Conservation (phyloP, 73 alveolate genomes). For the Tetrahymena malaccensis region DNA sequence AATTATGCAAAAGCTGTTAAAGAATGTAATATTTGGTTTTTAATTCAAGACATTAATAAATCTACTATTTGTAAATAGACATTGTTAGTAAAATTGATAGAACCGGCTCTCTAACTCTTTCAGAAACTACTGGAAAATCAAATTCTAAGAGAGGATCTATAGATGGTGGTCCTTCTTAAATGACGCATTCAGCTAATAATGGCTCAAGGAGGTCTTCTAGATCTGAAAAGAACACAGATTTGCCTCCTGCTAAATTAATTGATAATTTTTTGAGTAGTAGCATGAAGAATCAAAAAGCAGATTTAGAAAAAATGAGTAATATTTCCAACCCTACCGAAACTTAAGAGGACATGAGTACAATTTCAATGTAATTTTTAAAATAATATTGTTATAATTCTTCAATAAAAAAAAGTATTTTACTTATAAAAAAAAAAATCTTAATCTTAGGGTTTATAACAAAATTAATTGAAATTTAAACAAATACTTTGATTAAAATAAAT, state of each 20-base stretch:
- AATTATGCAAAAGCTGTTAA: background rate
- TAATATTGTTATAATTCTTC: too few species aligned
- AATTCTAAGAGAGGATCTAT: background rate
- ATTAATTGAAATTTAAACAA: too few species aligned
- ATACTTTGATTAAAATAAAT: too few species aligned
- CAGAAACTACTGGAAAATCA: background rate
- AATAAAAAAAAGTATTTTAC: too few species aligned
- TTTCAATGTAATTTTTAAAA: background rate
- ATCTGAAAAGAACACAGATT: background rate
- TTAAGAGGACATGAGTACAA: background rate
- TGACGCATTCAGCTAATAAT: background rate
- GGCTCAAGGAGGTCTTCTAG: background rate
- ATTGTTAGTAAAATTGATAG: background rate
- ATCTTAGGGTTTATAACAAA: too few species aligned
- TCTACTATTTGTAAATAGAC: background rate
- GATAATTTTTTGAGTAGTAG: background rate
- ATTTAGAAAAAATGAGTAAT: background rate
- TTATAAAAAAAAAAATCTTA: too few species aligned
- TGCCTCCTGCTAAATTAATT: background rate
- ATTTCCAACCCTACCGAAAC: background rate
- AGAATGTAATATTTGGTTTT: background rate
- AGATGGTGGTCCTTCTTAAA: background rate
- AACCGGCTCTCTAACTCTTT: background rate
- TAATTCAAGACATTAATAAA: background rate
- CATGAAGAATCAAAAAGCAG: background rate